A percentile compares a stretch with the other conserved stretches of the same genome.
phyloP scores from a whole-genome alignment of 1,139 yeast species.

The Meyerozyma carpophila region DNA sequence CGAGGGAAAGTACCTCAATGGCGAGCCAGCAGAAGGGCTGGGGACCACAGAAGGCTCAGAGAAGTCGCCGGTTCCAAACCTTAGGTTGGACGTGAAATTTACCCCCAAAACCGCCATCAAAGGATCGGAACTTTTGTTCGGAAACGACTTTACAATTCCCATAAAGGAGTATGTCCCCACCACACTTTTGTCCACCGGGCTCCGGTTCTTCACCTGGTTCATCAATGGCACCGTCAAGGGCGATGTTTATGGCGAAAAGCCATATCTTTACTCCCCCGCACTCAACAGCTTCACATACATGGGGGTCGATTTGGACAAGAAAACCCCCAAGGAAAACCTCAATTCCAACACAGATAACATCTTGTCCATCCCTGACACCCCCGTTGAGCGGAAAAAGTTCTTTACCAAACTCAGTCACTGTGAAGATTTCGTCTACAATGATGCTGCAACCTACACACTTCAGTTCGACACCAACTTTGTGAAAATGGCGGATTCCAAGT shows the following conservation, averaged over 20 bases:
- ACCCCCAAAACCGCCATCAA: conserved; percentile 35
- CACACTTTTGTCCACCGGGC: conserved; percentile 35
- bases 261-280: conserved; percentile 61
- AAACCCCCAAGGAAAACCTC: conserved; percentile 18
- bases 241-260: conserved; percentile 54
- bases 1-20: conserved; percentile 25
- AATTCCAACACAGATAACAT: conserved; percentile 15
- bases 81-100: conserved; percentile 32
- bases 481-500: conserved; percentile 37
- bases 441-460: conserved; percentile 21
- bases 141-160: conserved; percentile 64
- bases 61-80: conserved; percentile 18
- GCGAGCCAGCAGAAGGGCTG: conserved; percentile 12
- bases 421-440: conserved; percentile 26
- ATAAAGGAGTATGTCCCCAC: conserved; percentile 57
- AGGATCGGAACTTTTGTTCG: conserved; percentile 55
- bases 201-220: conserved; percentile 53
- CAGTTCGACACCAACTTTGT: conserved; percentile 38
- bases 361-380: conserved; percentile 23
- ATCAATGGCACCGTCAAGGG: conserved; percentile 63
- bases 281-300: conserved; percentile 50
- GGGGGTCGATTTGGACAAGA: conserved; percentile 11
- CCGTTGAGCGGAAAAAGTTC: conserved; percentile 29
- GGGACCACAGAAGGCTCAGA: conserved; percentile 3
- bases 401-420: conserved; percentile 27